A percentile compares a stretch with the other conserved stretches of the same genome.
Evolutionary conservation across 768 basidiomycete genomes (phyloP).

Genomic region (Mycena floridula): DNA sequence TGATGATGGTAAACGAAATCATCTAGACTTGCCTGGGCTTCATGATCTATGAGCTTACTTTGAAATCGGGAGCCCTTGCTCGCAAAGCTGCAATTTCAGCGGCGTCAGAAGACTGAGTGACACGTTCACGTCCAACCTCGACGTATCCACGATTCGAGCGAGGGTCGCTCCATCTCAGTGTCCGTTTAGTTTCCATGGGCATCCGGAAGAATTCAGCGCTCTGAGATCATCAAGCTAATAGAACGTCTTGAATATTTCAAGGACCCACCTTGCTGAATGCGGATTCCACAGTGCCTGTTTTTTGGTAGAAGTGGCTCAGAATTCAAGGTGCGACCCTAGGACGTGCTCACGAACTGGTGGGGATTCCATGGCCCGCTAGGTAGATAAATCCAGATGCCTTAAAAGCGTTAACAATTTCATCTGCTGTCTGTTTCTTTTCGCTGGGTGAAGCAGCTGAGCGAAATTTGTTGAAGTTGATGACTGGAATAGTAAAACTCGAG

Average conservation of each 20-base stretch:
- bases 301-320: neutral
- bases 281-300: slow-evolving; percentile 43
- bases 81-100: slow-evolving; percentile 70
- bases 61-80: slow-evolving; percentile 71
- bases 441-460: slow-evolving; percentile 37
- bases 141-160: slow-evolving; percentile 85
- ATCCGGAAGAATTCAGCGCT: slow-evolving; percentile 73
- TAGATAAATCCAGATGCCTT: slow-evolving; percentile 81
- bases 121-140: slow-evolving; percentile 72
- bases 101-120: slow-evolving; percentile 66
- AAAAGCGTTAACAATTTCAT: slow-evolving; percentile 70
- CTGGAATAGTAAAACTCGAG: slow-evolving; percentile 56
- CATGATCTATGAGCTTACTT: no score
- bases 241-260: neutral
- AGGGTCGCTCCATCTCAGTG: slow-evolving; percentile 79
- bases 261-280: slow-evolving; percentile 58
- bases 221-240: slow-evolving; percentile 28
- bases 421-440: slow-evolving; percentile 59
- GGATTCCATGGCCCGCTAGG: slow-evolving; percentile 67
- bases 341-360: slow-evolving; percentile 26
- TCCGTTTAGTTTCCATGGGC: slow-evolving; percentile 54
- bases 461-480: slow-evolving; percentile 75
- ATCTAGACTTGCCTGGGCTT: no score
- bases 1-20: no score
- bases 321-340: neutral